Base-by-base conservation (phyloP, 176 grass and related monocot species). In the Melocanna baccifera region DNA sequence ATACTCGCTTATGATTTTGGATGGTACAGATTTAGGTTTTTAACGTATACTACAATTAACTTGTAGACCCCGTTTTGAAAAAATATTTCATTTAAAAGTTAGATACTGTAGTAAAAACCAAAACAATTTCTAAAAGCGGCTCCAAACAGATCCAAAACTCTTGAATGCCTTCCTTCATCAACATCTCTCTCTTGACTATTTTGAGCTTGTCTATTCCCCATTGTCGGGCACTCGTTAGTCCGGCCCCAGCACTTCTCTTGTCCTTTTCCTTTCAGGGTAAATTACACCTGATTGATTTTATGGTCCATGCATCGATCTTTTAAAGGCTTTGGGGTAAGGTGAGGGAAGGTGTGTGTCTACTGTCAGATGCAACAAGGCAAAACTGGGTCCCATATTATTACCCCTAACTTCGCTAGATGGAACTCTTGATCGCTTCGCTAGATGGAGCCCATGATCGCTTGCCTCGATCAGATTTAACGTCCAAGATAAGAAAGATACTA, bases 401-500 rank as follows among this genome's bases (percentile, higher is more conserved):
- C 13, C 71, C 71, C 71, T 20, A 50, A 51, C 42, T 64, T 34
- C 20, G 7, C 30, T 16, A 4, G 30, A 25, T 69, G 65, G 62
- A 25, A 63, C 13, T 69, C 30, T 57, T 43, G 51, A 14, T 61
- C 65, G 51, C 46, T 15, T 41, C 20, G 7, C 30, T 16, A 4
- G 30, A 25, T 69, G 65, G 62, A 25, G 78, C 13, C 55, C 30
- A 69, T 43, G 51, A 14, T 61, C 65, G 51, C 46, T 15, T 41
- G 10, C 6, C 26, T 14, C 1, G 25, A 1, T 4, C n/a, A 43
- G 23, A 51, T 76, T 76, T 76, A 43, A 56, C 82, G 82, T 84
- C 43, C 76, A 80, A n/a, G 76, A 18, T 53, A 79, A 73, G 75
- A 51, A 79, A 73, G 66, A 41, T 0, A n/a, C n/a, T n/a, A n/a